Evolutionary conservation across 768 basidiomycete genomes (phyloP).

Genomic region (Dioszegia hungarica): DNA sequence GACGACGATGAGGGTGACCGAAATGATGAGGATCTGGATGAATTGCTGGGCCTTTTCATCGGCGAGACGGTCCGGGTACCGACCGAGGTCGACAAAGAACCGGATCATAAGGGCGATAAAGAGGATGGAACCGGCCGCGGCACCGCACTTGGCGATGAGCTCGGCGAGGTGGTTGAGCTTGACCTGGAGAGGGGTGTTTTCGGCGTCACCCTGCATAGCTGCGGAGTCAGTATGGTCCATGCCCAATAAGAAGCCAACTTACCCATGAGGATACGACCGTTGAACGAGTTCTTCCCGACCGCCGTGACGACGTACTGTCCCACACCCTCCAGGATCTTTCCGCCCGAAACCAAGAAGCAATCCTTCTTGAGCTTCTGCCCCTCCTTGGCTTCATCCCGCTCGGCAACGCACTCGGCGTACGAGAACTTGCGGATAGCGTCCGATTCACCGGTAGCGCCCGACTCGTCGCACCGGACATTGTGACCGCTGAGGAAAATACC

Average conservation of each 20-base stretch:
- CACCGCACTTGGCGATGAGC: constrained; percentile 86
- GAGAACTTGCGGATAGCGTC: constrained; percentile 86
- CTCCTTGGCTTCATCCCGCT: constrained; percentile 50
- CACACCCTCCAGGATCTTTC: constrained; percentile 90
- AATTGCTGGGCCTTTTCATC: constrained; percentile 83
- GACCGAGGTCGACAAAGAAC: constrained; percentile 84
- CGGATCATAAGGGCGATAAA: constrained; percentile 84
- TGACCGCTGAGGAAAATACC: constrained; percentile 89
- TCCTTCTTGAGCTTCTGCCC: constrained; percentile 62
- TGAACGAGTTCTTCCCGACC: constrained; percentile 87
- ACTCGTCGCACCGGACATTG: constrained; percentile 92
- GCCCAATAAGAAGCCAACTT: constrained; percentile 32
- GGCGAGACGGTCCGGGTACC: constrained; percentile 61
- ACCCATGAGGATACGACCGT: constrained; percentile 98
- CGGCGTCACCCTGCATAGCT: constrained; percentile 82
- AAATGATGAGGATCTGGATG: constrained; percentile 86
- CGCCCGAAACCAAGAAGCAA: constrained; percentile 86
- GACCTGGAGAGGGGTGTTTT: constrained; percentile 86
- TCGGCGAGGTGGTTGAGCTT: constrained; percentile 94
- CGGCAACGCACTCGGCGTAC: constrained; percentile 66
- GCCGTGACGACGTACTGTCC: constrained; percentile 88
- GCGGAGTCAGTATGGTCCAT: constrained; percentile 10
- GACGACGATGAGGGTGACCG: constrained; percentile 85
- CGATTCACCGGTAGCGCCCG: constrained; percentile 91
- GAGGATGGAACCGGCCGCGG: constrained; percentile 70